A percentile compares a stretch with the other conserved stretches of the same genome.
Conservation (phyloP, 139 green algal species). For the Haematococcus lacustris region DNA sequence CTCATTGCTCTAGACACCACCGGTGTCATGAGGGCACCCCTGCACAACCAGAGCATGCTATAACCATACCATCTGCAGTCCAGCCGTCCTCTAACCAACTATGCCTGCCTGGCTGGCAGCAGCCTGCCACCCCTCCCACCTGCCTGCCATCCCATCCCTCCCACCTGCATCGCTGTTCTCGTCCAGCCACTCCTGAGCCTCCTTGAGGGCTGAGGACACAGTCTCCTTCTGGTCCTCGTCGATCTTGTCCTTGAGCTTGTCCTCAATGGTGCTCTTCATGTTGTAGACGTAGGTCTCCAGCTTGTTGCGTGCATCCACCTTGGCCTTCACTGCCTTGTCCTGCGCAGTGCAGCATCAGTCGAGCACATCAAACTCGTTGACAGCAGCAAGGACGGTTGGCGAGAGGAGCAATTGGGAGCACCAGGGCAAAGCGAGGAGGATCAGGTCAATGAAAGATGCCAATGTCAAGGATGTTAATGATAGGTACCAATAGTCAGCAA, state of each 20-base stretch:
- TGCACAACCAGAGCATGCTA: too few relatives aligned
- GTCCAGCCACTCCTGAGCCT: slow-evolving; percentile 89
- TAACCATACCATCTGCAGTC: too few relatives aligned
- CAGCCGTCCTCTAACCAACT: too few relatives aligned
- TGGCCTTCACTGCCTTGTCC: slow-evolving; percentile 46
- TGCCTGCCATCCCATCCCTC: too few relatives aligned
- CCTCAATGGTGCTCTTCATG: slow-evolving; percentile 50
- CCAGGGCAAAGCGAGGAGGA: too few relatives aligned
- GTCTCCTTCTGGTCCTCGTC: slow-evolving; percentile 78
- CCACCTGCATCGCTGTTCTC: slow-evolving; percentile 64
- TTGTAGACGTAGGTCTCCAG: slow-evolving; percentile 61
- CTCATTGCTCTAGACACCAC: too few relatives aligned
- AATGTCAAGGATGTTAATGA: too few relatives aligned
- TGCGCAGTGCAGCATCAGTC: slow-evolving; percentile 5
- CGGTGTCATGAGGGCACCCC: too few relatives aligned
- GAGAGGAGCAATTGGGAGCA: neutral
- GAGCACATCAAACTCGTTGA: neutral
- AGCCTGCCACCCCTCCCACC: too few relatives aligned
- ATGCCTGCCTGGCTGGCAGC: too few relatives aligned
- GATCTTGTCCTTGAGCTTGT: slow-evolving; percentile 75
- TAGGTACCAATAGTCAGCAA: too few relatives aligned
- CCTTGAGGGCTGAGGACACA: slow-evolving; percentile 76
- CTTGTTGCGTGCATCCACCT: slow-evolving; percentile 47
- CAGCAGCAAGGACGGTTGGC: neutral
- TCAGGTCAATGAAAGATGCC: too few relatives aligned